Evolutionary conservation across 2,329 filamentous ascomycete genomes (phyloP).

Genomic region (Exophiala aquamarina): DNA sequence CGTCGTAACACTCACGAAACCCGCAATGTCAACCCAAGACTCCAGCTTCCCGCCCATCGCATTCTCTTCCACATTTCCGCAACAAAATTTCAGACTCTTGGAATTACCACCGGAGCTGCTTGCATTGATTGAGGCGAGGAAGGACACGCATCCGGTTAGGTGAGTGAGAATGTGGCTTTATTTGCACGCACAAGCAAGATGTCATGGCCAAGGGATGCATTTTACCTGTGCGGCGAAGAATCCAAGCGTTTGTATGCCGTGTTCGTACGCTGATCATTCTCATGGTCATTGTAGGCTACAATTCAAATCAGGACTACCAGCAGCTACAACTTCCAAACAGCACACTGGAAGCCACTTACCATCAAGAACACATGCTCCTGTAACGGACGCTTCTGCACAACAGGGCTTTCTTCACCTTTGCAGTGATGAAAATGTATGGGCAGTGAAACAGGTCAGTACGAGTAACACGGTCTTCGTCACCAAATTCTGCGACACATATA

Average conservation of each 20-base stretch:
- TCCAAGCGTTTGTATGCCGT: no score
- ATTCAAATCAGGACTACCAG: slow-evolving; percentile 40
- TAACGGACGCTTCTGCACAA: not conserved
- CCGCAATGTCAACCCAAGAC: slow-evolving; percentile 40
- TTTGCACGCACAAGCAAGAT: no score
- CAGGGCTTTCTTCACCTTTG: slow-evolving; percentile 50
- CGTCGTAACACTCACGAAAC: not conserved
- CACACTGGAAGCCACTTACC: no score
- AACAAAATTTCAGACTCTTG: slow-evolving; percentile 58
- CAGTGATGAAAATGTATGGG: slow-evolving; percentile 57
- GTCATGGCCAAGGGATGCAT: no score
- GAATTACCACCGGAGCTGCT: slow-evolving; percentile 61
- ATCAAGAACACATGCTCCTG: not conserved
- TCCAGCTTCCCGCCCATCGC: slow-evolving; percentile 33
- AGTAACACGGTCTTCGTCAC: slow-evolving; percentile 63
- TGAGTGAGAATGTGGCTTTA: not conserved
- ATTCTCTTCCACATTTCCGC: slow-evolving; percentile 42
- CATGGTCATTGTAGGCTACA: slow-evolving; percentile 33
- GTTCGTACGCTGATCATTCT: no score
- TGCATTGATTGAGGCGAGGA: slow-evolving; percentile 49
- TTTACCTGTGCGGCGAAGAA: no score
- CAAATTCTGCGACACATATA: slow-evolving; percentile 23
- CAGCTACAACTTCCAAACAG: no score
- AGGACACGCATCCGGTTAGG: slow-evolving; percentile 40
- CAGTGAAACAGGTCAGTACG: slow-evolving; percentile 64